Base-by-base conservation (phyloP, 129 eudicot species). In the Logfia minima region DNA sequence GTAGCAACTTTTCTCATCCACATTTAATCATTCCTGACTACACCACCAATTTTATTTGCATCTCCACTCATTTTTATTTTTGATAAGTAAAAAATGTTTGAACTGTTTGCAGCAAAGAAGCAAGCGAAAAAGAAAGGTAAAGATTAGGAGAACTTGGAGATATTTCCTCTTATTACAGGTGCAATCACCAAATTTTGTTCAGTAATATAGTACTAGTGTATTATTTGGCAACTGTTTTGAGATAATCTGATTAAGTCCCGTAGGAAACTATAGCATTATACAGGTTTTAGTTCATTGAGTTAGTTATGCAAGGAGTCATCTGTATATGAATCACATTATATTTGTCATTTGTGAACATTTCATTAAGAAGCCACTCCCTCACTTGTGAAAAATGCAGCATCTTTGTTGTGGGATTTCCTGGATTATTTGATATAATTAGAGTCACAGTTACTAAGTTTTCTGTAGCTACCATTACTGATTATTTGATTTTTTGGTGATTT, bases 101-200 rank as follows among this genome's bases (percentile, higher is more conserved):
- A 66, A 51, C 24, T 75, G 19, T 74, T 37, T 71, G 82, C 96
- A 90, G 96, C 83, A 59, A 91, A 85, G 84, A 81, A 88, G 78
- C 88, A 83, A 28, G 89, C 87, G 34, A 86, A 79, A 72, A 90
- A 77, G 74, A 83, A 78, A 61, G 79, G 83, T 53, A 74, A 79
- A 83, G 35, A 63, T 41, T 81, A 81, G 75, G 73, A 55, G 67
- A 77, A 17, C 80, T 53, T 66, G 70, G 64, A 70, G 71, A 61
- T 41, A 22, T 48, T 3, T 48, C 55, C 48, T 45, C 52, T 14
- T 68, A 26, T 34, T 35, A 0, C 29, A 68, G 80, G 39, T 66
- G 34, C 23, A 43, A 59, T 59, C 63, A 28, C 32, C 51, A 59
- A 21, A 43, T 48, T 59, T 78, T 70, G 70, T 78, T n/a, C 29